Conservation (phyloP, 2,329 filamentous ascomycete genomes). For the Pestalotiopsis sp. region DNA sequence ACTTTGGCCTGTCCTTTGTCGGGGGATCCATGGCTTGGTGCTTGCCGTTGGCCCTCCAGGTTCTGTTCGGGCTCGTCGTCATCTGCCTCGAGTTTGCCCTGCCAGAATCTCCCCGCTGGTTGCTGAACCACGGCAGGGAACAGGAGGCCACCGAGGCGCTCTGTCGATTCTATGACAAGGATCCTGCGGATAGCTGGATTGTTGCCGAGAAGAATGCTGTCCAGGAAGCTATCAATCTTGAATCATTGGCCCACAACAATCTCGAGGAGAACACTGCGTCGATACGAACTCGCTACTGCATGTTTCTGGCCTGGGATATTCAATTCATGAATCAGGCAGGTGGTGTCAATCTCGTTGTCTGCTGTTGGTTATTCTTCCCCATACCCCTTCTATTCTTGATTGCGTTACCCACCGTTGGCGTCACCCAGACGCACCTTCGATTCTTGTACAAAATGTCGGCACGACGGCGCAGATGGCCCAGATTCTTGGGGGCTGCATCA, state of each 20-base stretch:
- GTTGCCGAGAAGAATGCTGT: constrained; percentile 37
- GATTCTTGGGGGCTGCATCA: constrained; percentile 13
- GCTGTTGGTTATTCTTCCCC: constrained; percentile 14
- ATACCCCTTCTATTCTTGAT: background rate
- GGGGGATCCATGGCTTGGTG: constrained; percentile 28
- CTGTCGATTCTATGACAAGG: constrained; percentile 39
- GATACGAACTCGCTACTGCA: constrained; percentile 40
- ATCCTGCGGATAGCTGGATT: constrained; percentile 31
- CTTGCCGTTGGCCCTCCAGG: constrained; percentile 31
- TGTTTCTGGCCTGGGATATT: constrained; percentile 46
- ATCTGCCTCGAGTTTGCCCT: constrained; percentile 27
- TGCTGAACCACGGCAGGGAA: constrained; percentile 25
- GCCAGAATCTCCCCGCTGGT: constrained; percentile 29
- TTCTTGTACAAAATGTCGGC: constrained; percentile 13
- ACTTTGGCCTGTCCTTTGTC: constrained; percentile 30
- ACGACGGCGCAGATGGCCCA: constrained; percentile 6
- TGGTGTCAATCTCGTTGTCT: constrained; percentile 46
- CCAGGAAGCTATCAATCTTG: constrained; percentile 40
- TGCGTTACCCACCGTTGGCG: background rate
- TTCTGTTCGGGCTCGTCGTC: constrained; percentile 28
- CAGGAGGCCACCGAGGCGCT: constrained; percentile 30
- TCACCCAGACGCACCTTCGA: constrained; percentile 8
- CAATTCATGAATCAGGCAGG: constrained; percentile 51
- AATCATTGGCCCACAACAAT: constrained; percentile 28
- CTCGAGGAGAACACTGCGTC: constrained; percentile 40